Percentiles rank a stretch among this genome's conserved stretches.
Conservation (phyloP, 2,329 filamentous ascomycete genomes). For the Talaromyces albobiverticillius region DNA sequence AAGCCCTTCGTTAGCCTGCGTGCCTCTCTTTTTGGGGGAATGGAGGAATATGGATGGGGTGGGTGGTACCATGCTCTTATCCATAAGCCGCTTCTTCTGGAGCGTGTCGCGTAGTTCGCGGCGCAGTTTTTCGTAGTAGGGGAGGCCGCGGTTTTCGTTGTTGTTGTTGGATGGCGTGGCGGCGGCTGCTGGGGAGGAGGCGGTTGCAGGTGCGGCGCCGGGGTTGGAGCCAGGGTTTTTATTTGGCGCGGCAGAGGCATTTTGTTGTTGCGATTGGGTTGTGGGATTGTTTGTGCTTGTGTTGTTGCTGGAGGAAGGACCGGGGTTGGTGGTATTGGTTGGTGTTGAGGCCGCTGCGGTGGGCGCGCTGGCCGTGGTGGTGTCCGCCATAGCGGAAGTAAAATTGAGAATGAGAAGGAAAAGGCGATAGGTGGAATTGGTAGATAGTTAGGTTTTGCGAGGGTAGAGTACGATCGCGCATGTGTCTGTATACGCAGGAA, state of each 20-base stretch:
- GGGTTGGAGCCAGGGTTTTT: constrained; percentile 13
- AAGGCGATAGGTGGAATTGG: neutral
- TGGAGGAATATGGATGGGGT: too few relatives aligned
- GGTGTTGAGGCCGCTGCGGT: neutral
- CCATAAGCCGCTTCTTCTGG: constrained; percentile 62
- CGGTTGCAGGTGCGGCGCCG: constrained; percentile 14
- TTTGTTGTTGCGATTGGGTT: neutral
- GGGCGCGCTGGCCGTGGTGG: constrained; percentile 11
- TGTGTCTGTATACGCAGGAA: neutral
- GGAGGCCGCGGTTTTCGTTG: constrained; percentile 45
- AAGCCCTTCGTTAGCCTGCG: neutral
- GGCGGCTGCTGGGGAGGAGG: neutral
- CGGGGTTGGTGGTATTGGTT: constrained; percentile 3
- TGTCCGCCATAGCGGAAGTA: neutral
- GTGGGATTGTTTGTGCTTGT: neutral
- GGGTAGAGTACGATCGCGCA: neutral
- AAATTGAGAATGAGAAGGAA: neutral
- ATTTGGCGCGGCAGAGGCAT: neutral
- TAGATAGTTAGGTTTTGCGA: neutral
- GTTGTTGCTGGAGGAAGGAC: constrained; percentile 19
- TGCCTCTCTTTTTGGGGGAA: neutral
- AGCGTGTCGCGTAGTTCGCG: constrained; percentile 66
- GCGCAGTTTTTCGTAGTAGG: constrained; percentile 72
- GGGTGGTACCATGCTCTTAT: constrained; percentile 55
- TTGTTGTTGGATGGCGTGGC: constrained; percentile 19